Evolutionary conservation across 306 rosid genomes (phyloP), one percentile per base, ranked within the genome.

Genomic region (Inga laurina): DNA sequence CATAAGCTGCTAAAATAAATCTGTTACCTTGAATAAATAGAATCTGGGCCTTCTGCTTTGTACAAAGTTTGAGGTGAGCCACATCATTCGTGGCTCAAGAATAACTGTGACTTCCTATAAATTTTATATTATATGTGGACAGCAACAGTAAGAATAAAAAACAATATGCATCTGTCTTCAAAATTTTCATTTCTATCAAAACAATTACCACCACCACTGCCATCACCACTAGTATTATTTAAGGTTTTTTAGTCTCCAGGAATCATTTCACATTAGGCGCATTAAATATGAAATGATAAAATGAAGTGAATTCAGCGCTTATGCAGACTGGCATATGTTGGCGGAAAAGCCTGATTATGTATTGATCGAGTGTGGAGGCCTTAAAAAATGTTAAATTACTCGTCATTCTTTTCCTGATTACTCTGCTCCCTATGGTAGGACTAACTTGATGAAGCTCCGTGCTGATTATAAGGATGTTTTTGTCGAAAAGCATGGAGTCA

Each of bases 381-480:
- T 73, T 69, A 10, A 78, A 15, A 72, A 37, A 32, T 56, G 54
- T 82, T 59, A 35, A 51, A 44, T 82, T 39, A 69, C 44, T 7
- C 32, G 19, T 81, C 74, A 49, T 74, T 84, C 79, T 75, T 65
- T 84, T 16, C 74, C 78, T 83, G 67, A 80, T 78, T 87, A 74
- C 45, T 87, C 80, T 89, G 81, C 81, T 81, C 77, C 69, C 32
- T 51, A 0, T 46, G 15, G 44, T 49, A 91, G 91, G 95, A 89
- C 93, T 84, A 90, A 87, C 77, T 78, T 91, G 80, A 90, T 88
- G 93, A 85, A 88, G 88, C 90, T 90, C 41, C 88, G 88, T 24
- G 80, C 92, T 16, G 95, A 91, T 52, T 90, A 91, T 35, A 91
- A 90, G 83, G 92, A 91, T 56, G 86, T 84, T 76, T 91, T 90